Base-by-base conservation (phyloP, 441 rosid genomes). In the Erodium moschatum region DNA sequence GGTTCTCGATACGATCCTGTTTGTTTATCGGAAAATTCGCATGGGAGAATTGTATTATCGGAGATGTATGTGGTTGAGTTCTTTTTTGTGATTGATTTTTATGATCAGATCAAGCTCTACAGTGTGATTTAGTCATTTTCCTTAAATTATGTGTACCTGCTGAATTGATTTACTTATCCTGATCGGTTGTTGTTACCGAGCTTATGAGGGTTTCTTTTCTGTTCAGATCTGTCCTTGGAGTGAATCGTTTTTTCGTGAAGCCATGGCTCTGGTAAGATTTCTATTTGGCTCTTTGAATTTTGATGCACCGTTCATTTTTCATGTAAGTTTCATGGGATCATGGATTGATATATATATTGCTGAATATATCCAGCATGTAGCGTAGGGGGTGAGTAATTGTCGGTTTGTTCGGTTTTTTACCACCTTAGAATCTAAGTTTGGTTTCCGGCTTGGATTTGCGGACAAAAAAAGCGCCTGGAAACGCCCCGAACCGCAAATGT, bases 181-280 rank as follows among this genome's bases (percentile, higher is more conserved):
- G 56, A 50, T 50, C 19, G 56, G 5, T 5, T 50, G 56, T 15
- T 50, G 18, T 13, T n/a, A n/a, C 2, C 13, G 16, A 15, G 56
- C 56, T 50, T 12, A 50, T 50, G 56, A 3, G 56, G 56, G 5
- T n/a, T 50, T n/a, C 4, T 50, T 50, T 50, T 50, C 5, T 50
- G 56, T 50, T 13, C 56, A 50, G 56, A 50, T 50, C 56, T 50
- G 4, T 2, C 12, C 18, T 50, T n/a, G 56, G 15, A 12, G 15
- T n/a, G 56, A 50, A 50, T 50, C 56, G 6, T 13, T 50, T 50
- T 50, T 50, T 15, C 18, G 18, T 24, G 13, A 21, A 72, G 66
- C 74, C 19, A 66, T 72, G 74, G 70, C 74, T 66, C 62, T 58
- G 70, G 74, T 72, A 29, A 66, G 67, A 15, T 42, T 29, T 40